A percentile compares a stretch with the other conserved stretches of the same genome.
phyloP scores from a whole-genome alignment of 2,329 filamentous ascomycete genomes.

The Metarhizium brunneum region DNA sequence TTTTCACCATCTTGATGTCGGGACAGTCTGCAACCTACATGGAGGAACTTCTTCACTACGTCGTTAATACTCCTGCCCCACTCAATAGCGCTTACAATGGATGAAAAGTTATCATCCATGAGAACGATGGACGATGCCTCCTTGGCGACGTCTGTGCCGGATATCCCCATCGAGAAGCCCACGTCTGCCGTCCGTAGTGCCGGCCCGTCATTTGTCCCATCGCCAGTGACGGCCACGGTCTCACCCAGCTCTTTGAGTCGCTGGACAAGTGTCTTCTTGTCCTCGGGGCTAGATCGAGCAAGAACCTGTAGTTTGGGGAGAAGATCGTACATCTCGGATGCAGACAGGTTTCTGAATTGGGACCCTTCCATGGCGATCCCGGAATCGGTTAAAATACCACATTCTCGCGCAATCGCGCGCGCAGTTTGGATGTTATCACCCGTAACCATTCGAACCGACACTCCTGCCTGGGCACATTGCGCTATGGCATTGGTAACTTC shows the following conservation, averaged over 20 bases:
- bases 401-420: constrained; percentile 38
- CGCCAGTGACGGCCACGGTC: constrained; percentile 55
- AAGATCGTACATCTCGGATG: constrained; percentile 36
- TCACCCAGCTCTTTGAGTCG: constrained; percentile 43
- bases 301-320: constrained; percentile 41
- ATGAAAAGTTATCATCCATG: constrained; percentile 57
- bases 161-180: constrained; percentile 59
- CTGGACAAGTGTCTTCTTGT: constrained; percentile 47
- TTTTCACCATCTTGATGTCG: not conserved
- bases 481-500: constrained; percentile 49
- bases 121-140: constrained; percentile 59
- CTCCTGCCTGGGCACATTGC: constrained; percentile 34
- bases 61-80: constrained; percentile 62
- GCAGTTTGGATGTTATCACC: constrained; percentile 44
- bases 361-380: constrained; percentile 13
- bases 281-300: constrained; percentile 49
- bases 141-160: constrained; percentile 59
- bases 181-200: constrained; percentile 57
- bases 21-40: constrained; percentile 24
- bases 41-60: constrained; percentile 58
- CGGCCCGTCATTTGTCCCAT: constrained; percentile 58
- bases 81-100: constrained; percentile 56
- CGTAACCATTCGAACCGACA: constrained; percentile 54
- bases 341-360: not conserved
- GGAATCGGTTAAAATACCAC: constrained; percentile 37